phyloP scores from a whole-genome alignment of 208 protist genomes.

The Leishmania aethiopica region DNA sequence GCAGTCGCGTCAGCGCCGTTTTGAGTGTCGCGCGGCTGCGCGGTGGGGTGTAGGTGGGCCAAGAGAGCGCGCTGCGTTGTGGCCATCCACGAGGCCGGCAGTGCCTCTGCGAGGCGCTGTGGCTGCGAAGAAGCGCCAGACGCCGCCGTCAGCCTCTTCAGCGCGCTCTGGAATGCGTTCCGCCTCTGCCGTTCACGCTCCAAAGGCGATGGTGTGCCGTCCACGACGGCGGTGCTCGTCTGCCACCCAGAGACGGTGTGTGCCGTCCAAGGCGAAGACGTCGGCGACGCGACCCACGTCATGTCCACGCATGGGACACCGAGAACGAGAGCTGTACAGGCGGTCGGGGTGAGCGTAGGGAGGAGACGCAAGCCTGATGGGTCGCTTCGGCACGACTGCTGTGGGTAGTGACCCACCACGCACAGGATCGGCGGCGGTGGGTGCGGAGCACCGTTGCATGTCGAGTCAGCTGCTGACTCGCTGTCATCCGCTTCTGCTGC shows the following conservation, averaged over 20 bases:
- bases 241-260: not conserved
- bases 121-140: not conserved
- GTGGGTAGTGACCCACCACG: conserved; percentile 12
- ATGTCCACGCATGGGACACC: conserved; percentile 29
- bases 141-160: not conserved
- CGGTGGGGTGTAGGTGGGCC: not conserved
- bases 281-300: not conserved
- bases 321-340: conserved; percentile 25
- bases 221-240: not conserved
- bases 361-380: not conserved
- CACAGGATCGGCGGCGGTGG: conserved; percentile 5
- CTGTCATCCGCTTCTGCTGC: not conserved
- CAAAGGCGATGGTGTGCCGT: not conserved
- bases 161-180: not conserved
- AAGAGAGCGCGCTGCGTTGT: not conserved
- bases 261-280: not conserved
- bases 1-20: not conserved
- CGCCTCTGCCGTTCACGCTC: not conserved
- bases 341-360: conserved; percentile 13
- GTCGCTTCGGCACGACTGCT: not conserved
- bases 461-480: not conserved
- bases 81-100: conserved; percentile 21
- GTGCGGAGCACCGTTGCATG: not conserved
- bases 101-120: not conserved
- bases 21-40: not conserved